phyloP scores from a whole-genome alignment of 495 filamentous ascomycete species.

The Elasticomyces elasticus region DNA sequence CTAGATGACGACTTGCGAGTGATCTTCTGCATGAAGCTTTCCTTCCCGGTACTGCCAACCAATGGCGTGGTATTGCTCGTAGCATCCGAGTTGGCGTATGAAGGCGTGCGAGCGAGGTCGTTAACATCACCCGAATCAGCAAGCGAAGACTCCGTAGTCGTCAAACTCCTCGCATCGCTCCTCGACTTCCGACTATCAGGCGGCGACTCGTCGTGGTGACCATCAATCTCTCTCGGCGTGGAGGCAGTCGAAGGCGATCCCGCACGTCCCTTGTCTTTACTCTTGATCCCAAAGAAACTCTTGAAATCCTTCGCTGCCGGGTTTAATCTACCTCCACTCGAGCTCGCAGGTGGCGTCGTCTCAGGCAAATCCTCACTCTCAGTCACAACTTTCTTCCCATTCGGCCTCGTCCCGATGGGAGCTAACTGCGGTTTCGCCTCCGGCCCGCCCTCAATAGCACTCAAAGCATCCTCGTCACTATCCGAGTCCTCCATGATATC shows the following conservation, averaged over 20 bases:
- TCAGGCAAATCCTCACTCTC: neutral
- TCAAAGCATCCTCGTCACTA: conserved; percentile 22
- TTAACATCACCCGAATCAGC: conserved; percentile 17
- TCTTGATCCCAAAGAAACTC: conserved; percentile 27
- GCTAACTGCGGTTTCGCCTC: conserved; percentile 24
- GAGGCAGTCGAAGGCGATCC: neutral
- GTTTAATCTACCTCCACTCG: conserved; percentile 25
- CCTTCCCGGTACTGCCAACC: conserved; percentile 16
- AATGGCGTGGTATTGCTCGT: neutral
- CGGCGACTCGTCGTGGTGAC: conserved; percentile 23
- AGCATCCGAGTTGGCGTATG: conserved; percentile 18
- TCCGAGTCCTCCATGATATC: conserved; percentile 26
- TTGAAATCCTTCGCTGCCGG: conserved; percentile 33
- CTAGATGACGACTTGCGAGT: conserved; percentile 28
- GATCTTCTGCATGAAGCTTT: conserved; percentile 34
- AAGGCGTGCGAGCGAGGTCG: conserved; percentile 26
- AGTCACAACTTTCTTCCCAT: neutral
- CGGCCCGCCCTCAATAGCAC: neutral
- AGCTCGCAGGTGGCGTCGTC: neutral
- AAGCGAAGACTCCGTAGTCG: conserved; percentile 24
- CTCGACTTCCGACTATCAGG: conserved; percentile 24
- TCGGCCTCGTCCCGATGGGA: conserved; percentile 33
- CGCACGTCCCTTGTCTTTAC: conserved; percentile 24
- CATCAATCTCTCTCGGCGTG: neutral
- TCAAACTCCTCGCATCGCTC: conserved; percentile 28